Base-by-base conservation (phyloP, 805 yeast species). In the Cephaloascus fragrans region DNA sequence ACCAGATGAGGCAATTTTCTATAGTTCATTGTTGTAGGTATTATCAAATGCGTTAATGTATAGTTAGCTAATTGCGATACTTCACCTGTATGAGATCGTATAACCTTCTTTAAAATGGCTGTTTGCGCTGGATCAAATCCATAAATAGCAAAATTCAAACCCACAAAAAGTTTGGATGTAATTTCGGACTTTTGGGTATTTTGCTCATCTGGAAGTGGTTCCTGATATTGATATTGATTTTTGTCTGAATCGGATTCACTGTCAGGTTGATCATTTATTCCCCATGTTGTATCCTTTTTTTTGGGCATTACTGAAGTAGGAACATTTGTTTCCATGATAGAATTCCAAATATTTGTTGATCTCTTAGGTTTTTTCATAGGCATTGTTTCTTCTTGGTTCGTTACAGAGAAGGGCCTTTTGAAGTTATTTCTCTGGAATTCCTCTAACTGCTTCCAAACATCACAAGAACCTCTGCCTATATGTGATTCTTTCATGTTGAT, bases 41-140 rank as follows among this genome's bases (percentile, higher is more conserved):
- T 26, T 16, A 62, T 41, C 3, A 63, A 44, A 47, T 63, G 66
- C 4, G 67, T 55, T 18, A 61, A 48, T 10, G 54, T 34, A 18
- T 44, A 44, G 37, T 50, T 57, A 19, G 41, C 42, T 15, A 47
- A 37, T n/a, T 46, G 15, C 3, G 54, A 48, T 4, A 58, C 37
- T 9, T 39, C 45, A 1, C 82, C 84, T 41, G 57, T 61, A 45
- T 73, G 73, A 1, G 73, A 65, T 37, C 45, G 47, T 1, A 78
- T 65, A 0, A 74, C 71, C 23, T 58, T 60, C 3, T 46, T 41
- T 20, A 79, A 55, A 3, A 69, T 59, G 1, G 49, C 36, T 3
- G 45, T 42, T 48, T 77, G 71, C 5, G 55, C 51, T 1, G 50
- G 42, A 6, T 58, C 55, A 43, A 67, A 80, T 17, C 69, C 75